Base-by-base conservation (phyloP, 257 asterid genomes). In the Lycium barbarum region DNA sequence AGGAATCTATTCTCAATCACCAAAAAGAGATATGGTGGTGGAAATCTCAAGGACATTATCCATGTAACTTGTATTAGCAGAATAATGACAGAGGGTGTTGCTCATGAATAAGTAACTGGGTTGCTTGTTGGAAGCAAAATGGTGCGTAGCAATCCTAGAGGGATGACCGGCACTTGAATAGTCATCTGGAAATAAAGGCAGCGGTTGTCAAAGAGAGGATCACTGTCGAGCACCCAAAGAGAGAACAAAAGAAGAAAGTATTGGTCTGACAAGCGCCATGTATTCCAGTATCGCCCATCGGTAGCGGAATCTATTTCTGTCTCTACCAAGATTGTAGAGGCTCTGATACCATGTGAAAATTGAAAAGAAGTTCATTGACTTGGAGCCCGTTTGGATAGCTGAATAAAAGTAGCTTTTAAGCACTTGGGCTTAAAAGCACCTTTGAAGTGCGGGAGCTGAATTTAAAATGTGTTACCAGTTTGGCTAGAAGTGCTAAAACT, bases 221-320 rank as follows among this genome's bases (percentile, higher is more conserved):
- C 11, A 6, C 6, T 12, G 38, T 73, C 22, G 38, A 45, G 45
- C 6, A 11, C 36, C 6, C 35, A 72, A n/a, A 18, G 59, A 22
- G 57, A 73, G 80, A 45, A 72, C 18, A 72, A 73, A 26, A 26
- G 33, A 73, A n/a, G 71, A 13, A 72, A 45, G 45, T 72, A 72
- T 72, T 45, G 57, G 58, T 20, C 18, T 26, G 20, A 33, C 18
- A 12, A 22, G 58, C 7, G 58, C n/a, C 80, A 73, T 47, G 18
- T 11, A 72, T 72, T 72, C 36, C 9, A 36, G 9, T 45, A 72
- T 18, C 12, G 18, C 79, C 79, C 11, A 9, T 10, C 15, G 33
- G 55, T 72, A 72, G 80, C 5, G 33, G 38, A 72, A 45, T 20
- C 36, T 12, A 72, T 72, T 72, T 45, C 58, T 43, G 57, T 72